Percentiles rank a stretch among this genome's conserved stretches.
These are phyloP conservation scores for Fusarium sp. DNA, from an alignment of 2,329 filamentous ascomycete species.

Conservation along the genomic window DNA sequence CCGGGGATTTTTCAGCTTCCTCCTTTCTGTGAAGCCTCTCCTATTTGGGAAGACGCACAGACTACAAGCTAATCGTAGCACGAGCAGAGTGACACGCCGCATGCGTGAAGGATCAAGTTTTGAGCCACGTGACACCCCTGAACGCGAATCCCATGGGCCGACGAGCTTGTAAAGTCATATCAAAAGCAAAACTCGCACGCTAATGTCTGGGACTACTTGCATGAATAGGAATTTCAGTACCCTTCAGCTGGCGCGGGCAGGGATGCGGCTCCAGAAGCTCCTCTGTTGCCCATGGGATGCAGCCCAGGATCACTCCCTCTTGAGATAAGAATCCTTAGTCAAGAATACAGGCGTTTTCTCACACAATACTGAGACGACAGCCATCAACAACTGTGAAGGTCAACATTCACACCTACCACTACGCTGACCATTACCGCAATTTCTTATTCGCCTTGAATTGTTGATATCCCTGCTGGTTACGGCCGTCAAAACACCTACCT, in stretches of 20 bases:
- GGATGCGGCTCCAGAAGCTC: neutral
- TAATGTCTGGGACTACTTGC: neutral
- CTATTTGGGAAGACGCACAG: neutral
- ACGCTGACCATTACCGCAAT: neutral
- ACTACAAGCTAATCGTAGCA: neutral
- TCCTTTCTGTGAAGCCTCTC: neutral
- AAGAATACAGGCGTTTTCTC: neutral
- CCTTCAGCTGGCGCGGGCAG: neutral
- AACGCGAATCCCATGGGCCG: neutral
- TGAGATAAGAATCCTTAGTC: neutral
- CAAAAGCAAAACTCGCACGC: too few relatives aligned
- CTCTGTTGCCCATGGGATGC: neutral
- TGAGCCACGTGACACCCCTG: neutral
- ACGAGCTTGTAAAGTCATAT: too few relatives aligned
- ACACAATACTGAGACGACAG: neutral
- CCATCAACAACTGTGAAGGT: neutral
- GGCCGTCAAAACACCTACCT: neutral
- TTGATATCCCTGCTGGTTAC: neutral
- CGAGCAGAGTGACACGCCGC: neutral
- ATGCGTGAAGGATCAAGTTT: neutral
- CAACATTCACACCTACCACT: neutral
- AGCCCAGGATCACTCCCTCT: neutral
- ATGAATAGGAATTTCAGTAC: neutral
- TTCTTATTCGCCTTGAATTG: neutral
- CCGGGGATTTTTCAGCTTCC: neutral